These are phyloP conservation scores for Quercus dentata DNA, from an alignment of 306 rosid species.

Conservation along the genomic window DNA sequence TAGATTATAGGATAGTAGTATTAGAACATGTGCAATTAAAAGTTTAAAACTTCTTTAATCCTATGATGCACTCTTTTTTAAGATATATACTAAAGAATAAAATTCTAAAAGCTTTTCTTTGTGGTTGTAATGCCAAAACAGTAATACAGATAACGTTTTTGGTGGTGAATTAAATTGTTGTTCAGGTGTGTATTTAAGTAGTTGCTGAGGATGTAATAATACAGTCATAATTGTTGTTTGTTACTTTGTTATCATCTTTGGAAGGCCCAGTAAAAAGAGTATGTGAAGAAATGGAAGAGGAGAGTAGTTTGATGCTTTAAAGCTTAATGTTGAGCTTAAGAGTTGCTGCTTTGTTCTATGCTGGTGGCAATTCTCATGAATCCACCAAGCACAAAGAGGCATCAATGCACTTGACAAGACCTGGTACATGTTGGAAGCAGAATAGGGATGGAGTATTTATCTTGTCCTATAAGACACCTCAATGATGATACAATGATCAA, in stretches of 20 bases:
- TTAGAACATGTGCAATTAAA: no score
- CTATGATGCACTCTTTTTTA: no score
- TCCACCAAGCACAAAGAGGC: background rate
- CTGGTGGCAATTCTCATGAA: background rate
- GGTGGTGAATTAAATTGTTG: background rate
- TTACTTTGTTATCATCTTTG: background rate
- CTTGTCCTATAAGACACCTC: background rate
- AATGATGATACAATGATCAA: background rate
- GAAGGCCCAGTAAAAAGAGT: background rate
- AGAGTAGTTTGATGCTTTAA: background rate
- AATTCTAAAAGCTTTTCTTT: no score
- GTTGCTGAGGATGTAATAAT: background rate
- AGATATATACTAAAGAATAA: no score
- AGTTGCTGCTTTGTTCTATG: background rate
- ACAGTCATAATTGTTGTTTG: background rate
- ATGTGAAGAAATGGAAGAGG: background rate
- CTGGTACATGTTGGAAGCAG: background rate
- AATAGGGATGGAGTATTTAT: background rate
- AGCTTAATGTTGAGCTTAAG: background rate
- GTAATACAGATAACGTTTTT: background rate
- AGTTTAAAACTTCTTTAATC: no score
- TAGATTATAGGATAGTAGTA: no score
- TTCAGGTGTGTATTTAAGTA: background rate
- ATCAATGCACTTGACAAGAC: background rate
- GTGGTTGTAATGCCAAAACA: no score